Evolutionary conservation across 306 rosid species (phyloP).

Genomic region (Spatholobus suberectus): DNA sequence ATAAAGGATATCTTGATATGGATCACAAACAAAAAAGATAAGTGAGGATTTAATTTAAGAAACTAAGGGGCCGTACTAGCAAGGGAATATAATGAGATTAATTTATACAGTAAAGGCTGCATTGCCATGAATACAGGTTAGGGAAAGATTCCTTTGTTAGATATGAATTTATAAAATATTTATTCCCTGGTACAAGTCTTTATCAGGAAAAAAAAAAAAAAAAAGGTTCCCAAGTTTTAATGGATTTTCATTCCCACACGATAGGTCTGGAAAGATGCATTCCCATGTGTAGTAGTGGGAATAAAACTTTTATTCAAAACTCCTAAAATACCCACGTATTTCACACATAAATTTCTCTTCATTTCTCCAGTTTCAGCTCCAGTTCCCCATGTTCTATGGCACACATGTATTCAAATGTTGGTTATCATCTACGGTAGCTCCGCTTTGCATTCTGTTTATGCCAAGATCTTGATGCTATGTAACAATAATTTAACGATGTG

Average conservation of each 20-base stretch:
- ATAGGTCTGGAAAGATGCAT: neutral
- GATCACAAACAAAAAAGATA: neutral
- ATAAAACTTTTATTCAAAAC: neutral
- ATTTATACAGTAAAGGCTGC: neutral
- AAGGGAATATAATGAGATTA: conserved; percentile 26
- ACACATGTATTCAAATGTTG: neutral
- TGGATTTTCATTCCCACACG: neutral
- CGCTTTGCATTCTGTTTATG: neutral
- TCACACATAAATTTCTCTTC: neutral
- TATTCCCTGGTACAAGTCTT: neutral
- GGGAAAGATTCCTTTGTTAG: neutral
- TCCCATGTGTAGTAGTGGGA: neutral
- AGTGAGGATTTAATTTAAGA: neutral
- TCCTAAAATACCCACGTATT: neutral
- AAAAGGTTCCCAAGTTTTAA: neutral
- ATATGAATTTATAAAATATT: neutral
- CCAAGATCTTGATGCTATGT: neutral
- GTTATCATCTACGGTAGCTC: neutral
- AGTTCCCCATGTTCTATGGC: neutral
- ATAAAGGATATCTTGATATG: conserved; percentile 21
- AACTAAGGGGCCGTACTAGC: neutral
- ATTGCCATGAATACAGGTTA: neutral
- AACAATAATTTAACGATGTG: neutral
- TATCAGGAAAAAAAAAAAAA: neutral
- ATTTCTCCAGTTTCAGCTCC: neutral